Evolutionary conservation across 2,329 filamentous ascomycete genomes (phyloP).

Genomic region (Claviceps fusiformis): DNA sequence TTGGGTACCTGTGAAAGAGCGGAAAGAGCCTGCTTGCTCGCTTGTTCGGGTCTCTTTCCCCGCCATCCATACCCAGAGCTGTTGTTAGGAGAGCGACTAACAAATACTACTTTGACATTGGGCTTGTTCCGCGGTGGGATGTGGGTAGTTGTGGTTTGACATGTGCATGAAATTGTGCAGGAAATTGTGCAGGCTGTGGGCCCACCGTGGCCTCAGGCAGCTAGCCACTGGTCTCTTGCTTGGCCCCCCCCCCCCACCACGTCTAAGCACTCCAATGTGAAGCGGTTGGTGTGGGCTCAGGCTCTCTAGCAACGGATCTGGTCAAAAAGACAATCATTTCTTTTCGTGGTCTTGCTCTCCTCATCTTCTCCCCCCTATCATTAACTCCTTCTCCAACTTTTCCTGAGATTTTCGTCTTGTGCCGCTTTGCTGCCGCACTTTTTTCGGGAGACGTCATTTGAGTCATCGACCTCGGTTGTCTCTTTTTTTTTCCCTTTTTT

Average conservation of each 20-base stretch:
- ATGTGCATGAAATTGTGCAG: neutral
- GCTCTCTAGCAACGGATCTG: slow-evolving; percentile 10
- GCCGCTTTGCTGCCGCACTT: slow-evolving; percentile 2
- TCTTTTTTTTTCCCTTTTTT: neutral
- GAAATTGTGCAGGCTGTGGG: neutral
- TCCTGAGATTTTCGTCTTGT: slow-evolving; percentile 1
- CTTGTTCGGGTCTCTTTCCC: neutral
- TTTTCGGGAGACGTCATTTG: neutral
- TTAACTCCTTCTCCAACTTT: slow-evolving; percentile 1
- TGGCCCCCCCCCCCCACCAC: neutral
- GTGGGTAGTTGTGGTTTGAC: neutral
- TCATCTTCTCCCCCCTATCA: slow-evolving; percentile 1
- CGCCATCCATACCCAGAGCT: neutral
- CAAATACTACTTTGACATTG: neutral
- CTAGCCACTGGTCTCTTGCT: neutral
- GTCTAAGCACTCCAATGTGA: neutral
- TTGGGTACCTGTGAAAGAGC: too few species aligned
- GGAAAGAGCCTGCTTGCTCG: too few species aligned
- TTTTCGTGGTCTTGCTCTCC: slow-evolving; percentile 7
- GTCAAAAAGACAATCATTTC: slow-evolving; percentile 6
- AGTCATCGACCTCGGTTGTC: neutral
- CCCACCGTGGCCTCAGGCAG: slow-evolving; percentile 8
- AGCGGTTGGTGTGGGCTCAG: slow-evolving; percentile 8
- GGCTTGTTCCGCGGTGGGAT: neutral
- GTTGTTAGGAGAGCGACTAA: neutral